A percentile compares a stretch with the other conserved stretches of the same genome.
Conservation (phyloP, 2,329 filamentous ascomycete species). For the Monilinia fructigena region DNA sequence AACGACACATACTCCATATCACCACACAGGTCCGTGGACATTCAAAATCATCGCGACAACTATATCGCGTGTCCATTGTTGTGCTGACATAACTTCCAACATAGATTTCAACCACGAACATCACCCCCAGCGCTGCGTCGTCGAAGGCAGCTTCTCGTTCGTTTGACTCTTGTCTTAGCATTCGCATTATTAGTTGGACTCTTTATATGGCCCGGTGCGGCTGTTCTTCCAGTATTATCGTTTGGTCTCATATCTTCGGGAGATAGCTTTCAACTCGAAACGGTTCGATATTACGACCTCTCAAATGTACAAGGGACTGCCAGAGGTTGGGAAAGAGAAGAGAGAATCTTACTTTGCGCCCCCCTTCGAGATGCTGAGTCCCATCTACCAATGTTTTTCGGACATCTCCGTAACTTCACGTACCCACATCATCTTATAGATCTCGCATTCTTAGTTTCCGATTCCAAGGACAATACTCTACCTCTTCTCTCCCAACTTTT, state of each 20-base stretch:
- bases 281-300: slow-evolving; percentile 95
- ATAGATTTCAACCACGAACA: slow-evolving; percentile 81
- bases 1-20: slow-evolving; percentile 80
- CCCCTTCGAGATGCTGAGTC: slow-evolving; percentile 89
- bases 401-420: slow-evolving; percentile 93
- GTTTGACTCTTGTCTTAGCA: slow-evolving; percentile 59
- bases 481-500: slow-evolving; percentile 72
- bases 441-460: slow-evolving; percentile 92
- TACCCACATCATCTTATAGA: slow-evolving; percentile 97
- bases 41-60: not conserved
- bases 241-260: slow-evolving; percentile 67
- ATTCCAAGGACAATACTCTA: slow-evolving; percentile 91
- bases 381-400: slow-evolving; percentile 97
- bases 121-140: slow-evolving; percentile 69
- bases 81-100: slow-evolving; percentile 12
- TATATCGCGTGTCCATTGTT: not conserved
- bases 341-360: slow-evolving; percentile 91
- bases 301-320: slow-evolving; percentile 87
- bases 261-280: slow-evolving; percentile 80
- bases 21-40: slow-evolving; percentile 70
- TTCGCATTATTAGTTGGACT: slow-evolving; percentile 66
- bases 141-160: slow-evolving; percentile 69
- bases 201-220: slow-evolving; percentile 71
- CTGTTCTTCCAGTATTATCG: slow-evolving; percentile 60
- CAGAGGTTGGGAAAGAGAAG: slow-evolving; percentile 92